A percentile compares a stretch with the other conserved stretches of the same genome.
phyloP scores from a whole-genome alignment of 257 asterid genomes.

The Scutellaria barbata region DNA sequence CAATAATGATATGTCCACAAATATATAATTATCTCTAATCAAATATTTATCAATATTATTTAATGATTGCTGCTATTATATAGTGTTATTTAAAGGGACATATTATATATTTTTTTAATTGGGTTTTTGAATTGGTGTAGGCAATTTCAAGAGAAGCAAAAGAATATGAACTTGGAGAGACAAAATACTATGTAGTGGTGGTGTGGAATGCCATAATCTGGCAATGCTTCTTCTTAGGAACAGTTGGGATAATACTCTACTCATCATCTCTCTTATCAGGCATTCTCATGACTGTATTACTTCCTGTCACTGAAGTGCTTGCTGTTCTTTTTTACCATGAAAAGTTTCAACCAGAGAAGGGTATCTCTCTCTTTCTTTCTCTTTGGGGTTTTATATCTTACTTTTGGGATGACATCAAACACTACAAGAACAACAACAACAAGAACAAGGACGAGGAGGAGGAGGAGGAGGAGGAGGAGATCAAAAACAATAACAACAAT shows the following conservation, averaged over 20 bases:
- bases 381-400: slow-evolving; percentile 58
- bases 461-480: neutral
- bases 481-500: no score
- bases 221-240: slow-evolving; percentile 53
- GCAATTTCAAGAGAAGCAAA: slow-evolving; percentile 54
- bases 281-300: slow-evolving; percentile 37
- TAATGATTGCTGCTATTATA: no score
- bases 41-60: no score
- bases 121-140: slow-evolving; percentile 26
- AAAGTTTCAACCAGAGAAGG: slow-evolving; percentile 50
- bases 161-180: slow-evolving; percentile 44
- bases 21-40: no score
- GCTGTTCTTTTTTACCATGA: slow-evolving; percentile 48
- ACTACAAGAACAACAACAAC: slow-evolving; percentile 5
- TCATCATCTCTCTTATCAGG: slow-evolving; percentile 50
- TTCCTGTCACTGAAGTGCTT: slow-evolving; percentile 41
- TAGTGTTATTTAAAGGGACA: no score
- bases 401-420: slow-evolving; percentile 41
- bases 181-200: slow-evolving; percentile 44
- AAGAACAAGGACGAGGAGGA: no score
- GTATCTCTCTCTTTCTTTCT: slow-evolving; percentile 48
- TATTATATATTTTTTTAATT: no score
- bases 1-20: no score
- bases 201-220: slow-evolving; percentile 41
- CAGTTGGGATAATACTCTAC: slow-evolving; percentile 49